Conservation (phyloP, 106 monocot genomes). For the Dactylorhiza incarnata region DNA sequence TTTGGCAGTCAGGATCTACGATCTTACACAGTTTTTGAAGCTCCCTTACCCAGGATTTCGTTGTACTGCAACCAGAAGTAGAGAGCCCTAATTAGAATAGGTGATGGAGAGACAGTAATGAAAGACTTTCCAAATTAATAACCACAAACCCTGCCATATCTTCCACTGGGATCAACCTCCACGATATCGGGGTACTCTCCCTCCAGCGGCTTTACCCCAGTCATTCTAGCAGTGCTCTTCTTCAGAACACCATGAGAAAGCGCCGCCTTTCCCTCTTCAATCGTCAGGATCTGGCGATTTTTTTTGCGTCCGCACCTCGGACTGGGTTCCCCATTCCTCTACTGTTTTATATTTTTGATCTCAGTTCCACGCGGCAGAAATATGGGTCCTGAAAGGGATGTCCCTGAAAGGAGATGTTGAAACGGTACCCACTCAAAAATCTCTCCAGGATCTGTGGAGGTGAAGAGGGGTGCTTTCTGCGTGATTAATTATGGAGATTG, state of each 20-base stretch:
- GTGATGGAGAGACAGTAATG: not conserved
- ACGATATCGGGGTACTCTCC: conserved; percentile 54
- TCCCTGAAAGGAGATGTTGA: no score
- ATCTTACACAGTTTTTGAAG: conserved; percentile 90
- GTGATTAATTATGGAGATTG: no score
- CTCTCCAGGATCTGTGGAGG: no score
- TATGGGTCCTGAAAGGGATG: no score
- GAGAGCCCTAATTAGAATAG: conserved; percentile 1
- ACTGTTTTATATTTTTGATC: no score
- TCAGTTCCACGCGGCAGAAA: no score
- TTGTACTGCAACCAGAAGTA: conserved; percentile 60
- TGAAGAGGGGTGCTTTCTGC: no score
- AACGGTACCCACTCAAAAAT: no score
- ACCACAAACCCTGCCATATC: conserved; percentile 74
- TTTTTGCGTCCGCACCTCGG: no score
- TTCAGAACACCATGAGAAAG: not conserved
- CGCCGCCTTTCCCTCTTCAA: not conserved
- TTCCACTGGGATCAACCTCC: conserved; percentile 90
- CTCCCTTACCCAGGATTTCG: conserved; percentile 88
- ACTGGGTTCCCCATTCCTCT: no score
- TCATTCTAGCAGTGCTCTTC: not conserved
- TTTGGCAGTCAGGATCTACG: not conserved
- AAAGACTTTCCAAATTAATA: not conserved
- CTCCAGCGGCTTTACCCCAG: conserved; percentile 2
- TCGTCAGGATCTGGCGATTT: not conserved